Base-by-base conservation (phyloP, 495 filamentous ascomycete species). In the Lepraria neglecta region DNA sequence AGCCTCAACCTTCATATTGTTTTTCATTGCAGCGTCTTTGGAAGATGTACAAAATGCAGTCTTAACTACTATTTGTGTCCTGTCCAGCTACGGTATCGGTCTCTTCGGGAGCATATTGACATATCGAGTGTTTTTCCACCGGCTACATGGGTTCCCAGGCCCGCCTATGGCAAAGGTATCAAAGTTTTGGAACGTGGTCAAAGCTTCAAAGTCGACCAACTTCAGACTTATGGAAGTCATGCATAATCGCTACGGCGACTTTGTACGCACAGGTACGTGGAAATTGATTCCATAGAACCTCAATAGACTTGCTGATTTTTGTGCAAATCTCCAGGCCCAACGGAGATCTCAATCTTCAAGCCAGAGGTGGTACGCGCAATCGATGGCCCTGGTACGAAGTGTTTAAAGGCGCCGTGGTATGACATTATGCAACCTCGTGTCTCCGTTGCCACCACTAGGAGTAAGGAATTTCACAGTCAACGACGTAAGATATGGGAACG, bases 91-190 rank as follows among this genome's bases (percentile, higher is more conserved):
- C 48, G 47, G 73, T 12, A 51, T 60, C 17, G 63, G 67, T 12
- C 64, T 82, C 1, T 69, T 76, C 43, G 56, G 62, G 12, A 82
- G 78, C 65, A 77, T 82, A 17, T 35, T 73, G 14, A 48, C 75
- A 30, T 82, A 82, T 61, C 75, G 80, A 0, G 31, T 66, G 10
- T 76, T 72, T 51, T 77, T 80, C 58, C 77, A 80, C 65, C 74
- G 71, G 1, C 65, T 82, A 4, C 67, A 73, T 11, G 53, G 61
- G 12, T 81, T 80, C 59, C 75, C 75, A 1, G 80, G 79, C 0
- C 77, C 78, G 1, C 63, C 64, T 19, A 11, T 64, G 6, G 76
- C 78, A 14, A 62, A 67, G 60, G 62, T 83, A 60, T 72, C 71
- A 7, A 78, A 77, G 40, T 69, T 81, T 17, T 76, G 70, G 65